Base-by-base conservation (phyloP, 2,329 filamentous ascomycete genomes). In the Talaromyces sp. region DNA sequence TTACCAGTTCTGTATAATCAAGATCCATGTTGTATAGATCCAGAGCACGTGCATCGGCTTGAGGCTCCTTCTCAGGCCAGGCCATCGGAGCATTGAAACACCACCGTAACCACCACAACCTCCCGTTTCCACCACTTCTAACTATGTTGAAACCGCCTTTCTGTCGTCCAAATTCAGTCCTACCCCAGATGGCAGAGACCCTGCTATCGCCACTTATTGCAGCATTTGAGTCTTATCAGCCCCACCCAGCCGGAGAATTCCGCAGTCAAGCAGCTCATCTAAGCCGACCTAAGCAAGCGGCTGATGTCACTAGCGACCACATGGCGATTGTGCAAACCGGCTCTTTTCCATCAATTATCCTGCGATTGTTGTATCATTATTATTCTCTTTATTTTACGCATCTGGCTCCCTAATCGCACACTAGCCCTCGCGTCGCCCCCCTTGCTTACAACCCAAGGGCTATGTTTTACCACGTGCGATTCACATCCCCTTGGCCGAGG, bases 401-500 rank as follows among this genome's bases (percentile, higher is more conserved):
- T 17, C 35, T 9, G 35, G n/a, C 17, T 38, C 35, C 17, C 17
- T 38, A 17, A n/a, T 52, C 24, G 49, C 24, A 27, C 49, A 17
- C 49, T 10, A n/a, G 26, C 7, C 19, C 26, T 29, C 27, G 8
- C 49, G 13, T n/a, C 9, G 11, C 26, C 7, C 13, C 49, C 49
- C 27, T 52, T 29, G 24, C 49, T 10, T 41, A 56, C 7, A 4
- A 21, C 19, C 29, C 27, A 56, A 54, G 14, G 58, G 60, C 54
- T 62, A 62, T 62, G 60, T 62, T 32, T 46, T 56, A 58, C 56
- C 59, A 43, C 19, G 31, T 51, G 19, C 52, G 32, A 59, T 26
- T 55, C 56, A 27, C 29, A 61, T 54, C 63, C 66, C 59, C 55
- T 74, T 75, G 71, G 68, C 68, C 68, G 70, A 73, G 70, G 71